These are phyloP conservation scores for Xylaria flabelliformis DNA, from an alignment of 495 filamentous ascomycete species.

Conservation along the genomic window DNA sequence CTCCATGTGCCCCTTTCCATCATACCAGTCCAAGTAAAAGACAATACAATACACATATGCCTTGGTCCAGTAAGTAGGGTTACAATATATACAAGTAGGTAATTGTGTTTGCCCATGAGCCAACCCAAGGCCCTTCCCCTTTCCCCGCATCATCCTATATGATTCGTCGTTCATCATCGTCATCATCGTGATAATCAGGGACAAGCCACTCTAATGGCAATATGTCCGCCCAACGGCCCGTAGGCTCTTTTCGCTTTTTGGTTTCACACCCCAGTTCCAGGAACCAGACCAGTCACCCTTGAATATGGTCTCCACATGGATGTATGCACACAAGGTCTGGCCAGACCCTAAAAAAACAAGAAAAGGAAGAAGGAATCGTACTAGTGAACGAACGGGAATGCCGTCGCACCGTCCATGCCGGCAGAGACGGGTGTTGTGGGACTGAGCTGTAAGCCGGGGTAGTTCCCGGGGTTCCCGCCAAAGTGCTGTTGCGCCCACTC, in stretches of 20 bases:
- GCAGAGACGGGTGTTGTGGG: slow-evolving; percentile 28
- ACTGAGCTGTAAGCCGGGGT: slow-evolving; percentile 29
- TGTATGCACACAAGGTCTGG: slow-evolving; percentile 1
- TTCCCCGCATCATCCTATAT: not conserved
- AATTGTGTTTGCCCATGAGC: not conserved
- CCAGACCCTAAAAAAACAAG: slow-evolving; percentile 1
- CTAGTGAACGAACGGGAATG: slow-evolving; percentile 30
- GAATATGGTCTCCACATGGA: slow-evolving; percentile 6
- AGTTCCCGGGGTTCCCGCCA: slow-evolving; percentile 27
- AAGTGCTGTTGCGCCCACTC: slow-evolving; percentile 43
- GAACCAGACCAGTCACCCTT: slow-evolving; percentile 8
- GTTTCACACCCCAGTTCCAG: slow-evolving; percentile 17
- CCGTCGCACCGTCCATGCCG: slow-evolving; percentile 23
- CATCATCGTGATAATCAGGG: slow-evolving; percentile 21
- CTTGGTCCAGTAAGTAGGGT: slow-evolving; percentile 5
- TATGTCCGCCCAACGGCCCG: slow-evolving; percentile 7
- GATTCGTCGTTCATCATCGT: slow-evolving; percentile 21
- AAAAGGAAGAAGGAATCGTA: not conserved
- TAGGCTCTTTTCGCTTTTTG: not conserved
- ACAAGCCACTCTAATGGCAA: slow-evolving; percentile 3
- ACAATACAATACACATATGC: slow-evolving; percentile 16
- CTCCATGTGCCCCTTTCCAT: slow-evolving; percentile 11
- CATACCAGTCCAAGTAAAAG: slow-evolving; percentile 4
- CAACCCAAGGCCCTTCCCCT: not conserved
- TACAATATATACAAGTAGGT: slow-evolving; percentile 21